Evolutionary conservation across 345 rosid species (phyloP).

Genomic region (Erysimum cheiranthoides): DNA sequence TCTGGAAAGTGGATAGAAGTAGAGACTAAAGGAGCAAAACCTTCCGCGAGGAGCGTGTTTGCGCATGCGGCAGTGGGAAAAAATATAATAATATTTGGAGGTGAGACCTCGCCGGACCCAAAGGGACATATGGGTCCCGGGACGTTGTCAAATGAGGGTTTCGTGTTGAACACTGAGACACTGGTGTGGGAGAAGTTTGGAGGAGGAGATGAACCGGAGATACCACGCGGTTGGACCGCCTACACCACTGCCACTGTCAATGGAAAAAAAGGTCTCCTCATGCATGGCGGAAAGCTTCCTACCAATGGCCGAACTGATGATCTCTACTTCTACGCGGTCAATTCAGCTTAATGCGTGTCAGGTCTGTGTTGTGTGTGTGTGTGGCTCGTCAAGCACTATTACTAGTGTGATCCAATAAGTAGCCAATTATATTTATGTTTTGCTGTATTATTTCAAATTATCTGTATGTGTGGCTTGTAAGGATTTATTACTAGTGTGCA

Average conservation of each 20-base stretch:
- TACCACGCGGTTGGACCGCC: slow-evolving; percentile 22
- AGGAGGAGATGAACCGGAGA: slow-evolving; percentile 1
- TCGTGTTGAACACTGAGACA: slow-evolving; percentile 16
- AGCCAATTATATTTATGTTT: too few species aligned
- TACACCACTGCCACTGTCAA: neutral
- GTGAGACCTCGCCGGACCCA: neutral
- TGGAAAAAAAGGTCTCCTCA: slow-evolving; percentile 33
- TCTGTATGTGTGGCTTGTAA: too few species aligned
- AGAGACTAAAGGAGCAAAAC: slow-evolving; percentile 25
- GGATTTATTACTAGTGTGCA: too few species aligned
- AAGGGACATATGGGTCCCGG: neutral
- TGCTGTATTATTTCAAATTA: too few species aligned
- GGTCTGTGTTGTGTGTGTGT: neutral
- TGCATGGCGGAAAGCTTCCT: slow-evolving; percentile 32
- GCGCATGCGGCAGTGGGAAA: slow-evolving; percentile 22
- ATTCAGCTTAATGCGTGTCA: neutral
- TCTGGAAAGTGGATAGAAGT: slow-evolving; percentile 2
- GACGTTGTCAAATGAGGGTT: neutral
- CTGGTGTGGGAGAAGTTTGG: neutral
- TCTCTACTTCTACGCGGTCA: slow-evolving; percentile 27
- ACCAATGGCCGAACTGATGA: slow-evolving; percentile 10
- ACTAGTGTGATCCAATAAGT: too few species aligned
- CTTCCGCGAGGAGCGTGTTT: slow-evolving; percentile 22
- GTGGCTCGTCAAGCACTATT: too few species aligned
- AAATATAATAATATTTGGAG: slow-evolving; percentile 27